These are phyloP conservation scores for Globisporangium polare DNA, from an alignment of 352 stramenopile genomes.

Conservation along the genomic window DNA sequence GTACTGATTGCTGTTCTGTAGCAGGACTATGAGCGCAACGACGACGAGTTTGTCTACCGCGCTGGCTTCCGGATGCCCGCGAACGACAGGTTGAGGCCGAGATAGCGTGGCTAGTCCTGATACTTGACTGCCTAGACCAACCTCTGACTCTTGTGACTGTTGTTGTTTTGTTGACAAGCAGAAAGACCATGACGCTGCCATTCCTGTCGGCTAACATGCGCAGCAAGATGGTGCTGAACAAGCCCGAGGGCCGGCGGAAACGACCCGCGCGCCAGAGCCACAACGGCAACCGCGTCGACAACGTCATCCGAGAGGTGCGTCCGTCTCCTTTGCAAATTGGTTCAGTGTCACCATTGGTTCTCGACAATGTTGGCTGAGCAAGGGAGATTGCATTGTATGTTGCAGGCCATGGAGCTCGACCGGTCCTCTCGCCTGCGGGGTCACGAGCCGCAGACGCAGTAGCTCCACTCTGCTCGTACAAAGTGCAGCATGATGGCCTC, in stretches of 20 bases:
- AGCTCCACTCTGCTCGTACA: background rate
- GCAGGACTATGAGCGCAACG: slow-evolving; percentile 56
- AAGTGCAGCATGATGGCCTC: too few relatives aligned
- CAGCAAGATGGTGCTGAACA: slow-evolving; percentile 66
- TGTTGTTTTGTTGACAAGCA: slow-evolving; percentile 7
- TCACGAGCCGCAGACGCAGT: slow-evolving; percentile 22
- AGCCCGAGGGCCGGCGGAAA: slow-evolving; percentile 62
- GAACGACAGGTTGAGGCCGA: slow-evolving; percentile 47
- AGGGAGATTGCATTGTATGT: background rate
- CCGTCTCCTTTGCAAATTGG: background rate
- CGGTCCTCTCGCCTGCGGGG: slow-evolving; percentile 38
- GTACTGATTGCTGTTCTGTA: slow-evolving; percentile 10
- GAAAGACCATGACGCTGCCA: slow-evolving; percentile 69
- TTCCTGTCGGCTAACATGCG: slow-evolving; percentile 64
- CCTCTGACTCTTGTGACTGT: slow-evolving; percentile 6
- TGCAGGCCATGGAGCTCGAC: slow-evolving; percentile 67
- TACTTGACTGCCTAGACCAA: background rate
- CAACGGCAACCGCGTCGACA: slow-evolving; percentile 51
- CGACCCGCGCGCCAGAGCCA: slow-evolving; percentile 38
- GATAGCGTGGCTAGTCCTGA: background rate
- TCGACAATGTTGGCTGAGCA: background rate
- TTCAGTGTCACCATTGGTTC: background rate
- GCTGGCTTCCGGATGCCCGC: slow-evolving; percentile 83
- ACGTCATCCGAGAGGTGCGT: slow-evolving; percentile 57
- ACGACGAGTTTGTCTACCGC: slow-evolving; percentile 79